Conservation (phyloP, 2,329 filamentous ascomycete genomes). For the Xylaria sp. region DNA sequence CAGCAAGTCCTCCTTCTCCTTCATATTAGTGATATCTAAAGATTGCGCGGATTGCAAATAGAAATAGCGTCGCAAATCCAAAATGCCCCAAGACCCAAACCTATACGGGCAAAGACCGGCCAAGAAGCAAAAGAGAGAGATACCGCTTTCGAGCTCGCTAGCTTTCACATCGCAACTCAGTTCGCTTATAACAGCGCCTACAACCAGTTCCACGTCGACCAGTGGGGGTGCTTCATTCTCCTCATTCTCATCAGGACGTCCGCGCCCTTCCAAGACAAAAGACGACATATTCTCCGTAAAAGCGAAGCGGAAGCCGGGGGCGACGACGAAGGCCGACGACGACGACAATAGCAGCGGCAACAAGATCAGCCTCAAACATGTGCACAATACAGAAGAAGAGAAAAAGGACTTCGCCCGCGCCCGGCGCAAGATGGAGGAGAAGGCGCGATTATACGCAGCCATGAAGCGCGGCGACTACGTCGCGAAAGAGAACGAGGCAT, state of each 20-base stretch:
- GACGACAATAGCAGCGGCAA: constrained; percentile 46
- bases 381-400: constrained; percentile 67
- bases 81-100: constrained; percentile 71
- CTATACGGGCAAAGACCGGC: constrained; percentile 80
- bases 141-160: constrained; percentile 76
- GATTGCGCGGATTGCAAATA: background rate
- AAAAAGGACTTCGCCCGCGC: constrained; percentile 76
- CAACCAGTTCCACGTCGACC: constrained; percentile 55
- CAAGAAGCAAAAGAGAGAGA: constrained; percentile 75
- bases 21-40: background rate
- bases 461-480: constrained; percentile 91
- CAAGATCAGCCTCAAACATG: constrained; percentile 59
- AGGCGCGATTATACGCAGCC: constrained; percentile 85
- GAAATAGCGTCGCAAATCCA: background rate
- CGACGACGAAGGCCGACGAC: constrained; percentile 49
- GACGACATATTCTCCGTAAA: constrained; percentile 72
- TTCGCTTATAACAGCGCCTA: constrained; percentile 74
- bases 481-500: constrained; percentile 70
- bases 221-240: constrained; percentile 43
- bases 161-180: constrained; percentile 91
- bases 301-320: constrained; percentile 55
- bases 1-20: background rate
- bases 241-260: constrained; percentile 57
- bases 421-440: constrained; percentile 86
- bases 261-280: constrained; percentile 67